Conservation (phyloP, 169 alveolate species). For the Miamiensis avidus region DNA sequence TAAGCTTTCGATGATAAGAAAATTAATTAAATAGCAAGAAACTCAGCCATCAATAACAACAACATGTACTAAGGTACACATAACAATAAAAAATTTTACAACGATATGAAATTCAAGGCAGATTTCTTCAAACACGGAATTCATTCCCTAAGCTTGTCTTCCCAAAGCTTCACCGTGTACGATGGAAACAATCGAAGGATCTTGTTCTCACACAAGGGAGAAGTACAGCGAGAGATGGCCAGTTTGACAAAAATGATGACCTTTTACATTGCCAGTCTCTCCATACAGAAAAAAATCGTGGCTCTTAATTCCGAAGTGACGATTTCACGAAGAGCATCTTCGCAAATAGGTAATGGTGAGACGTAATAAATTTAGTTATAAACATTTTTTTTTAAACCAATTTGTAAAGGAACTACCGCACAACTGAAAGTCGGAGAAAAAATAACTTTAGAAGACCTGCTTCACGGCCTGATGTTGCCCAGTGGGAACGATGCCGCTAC, state of each 20-base stretch:
- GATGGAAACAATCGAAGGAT: background rate
- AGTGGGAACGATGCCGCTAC: conserved; percentile 66
- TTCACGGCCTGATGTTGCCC: conserved; percentile 57
- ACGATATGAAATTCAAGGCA: too few species aligned
- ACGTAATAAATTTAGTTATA: background rate
- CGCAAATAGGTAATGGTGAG: conserved; percentile 10
- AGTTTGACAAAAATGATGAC: conserved; percentile 82
- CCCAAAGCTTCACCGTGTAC: background rate
- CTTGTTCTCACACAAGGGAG: background rate
- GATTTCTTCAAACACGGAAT: background rate
- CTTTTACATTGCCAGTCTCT: conserved; percentile 33
- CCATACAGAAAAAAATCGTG: background rate
- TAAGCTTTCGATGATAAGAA: too few species aligned
- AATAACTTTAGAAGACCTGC: conserved; percentile 28
- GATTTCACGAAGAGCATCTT: conserved; percentile 10
- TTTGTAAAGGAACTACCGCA: conserved; percentile 50
- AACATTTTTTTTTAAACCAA: background rate
- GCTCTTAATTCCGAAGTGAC: background rate
- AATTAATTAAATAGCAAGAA: too few species aligned
- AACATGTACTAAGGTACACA: too few species aligned
- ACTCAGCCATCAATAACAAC: too few species aligned
- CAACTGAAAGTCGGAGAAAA: conserved; percentile 36
- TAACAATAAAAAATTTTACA: too few species aligned
- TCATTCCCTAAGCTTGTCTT: background rate
- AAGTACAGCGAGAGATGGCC: conserved; percentile 58